Percentiles rank a stretch among this genome's conserved stretches.
These are phyloP conservation scores for Lactifluus pinguis DNA, from an alignment of 768 basidiomycete genomes.

Conservation along the genomic window DNA sequence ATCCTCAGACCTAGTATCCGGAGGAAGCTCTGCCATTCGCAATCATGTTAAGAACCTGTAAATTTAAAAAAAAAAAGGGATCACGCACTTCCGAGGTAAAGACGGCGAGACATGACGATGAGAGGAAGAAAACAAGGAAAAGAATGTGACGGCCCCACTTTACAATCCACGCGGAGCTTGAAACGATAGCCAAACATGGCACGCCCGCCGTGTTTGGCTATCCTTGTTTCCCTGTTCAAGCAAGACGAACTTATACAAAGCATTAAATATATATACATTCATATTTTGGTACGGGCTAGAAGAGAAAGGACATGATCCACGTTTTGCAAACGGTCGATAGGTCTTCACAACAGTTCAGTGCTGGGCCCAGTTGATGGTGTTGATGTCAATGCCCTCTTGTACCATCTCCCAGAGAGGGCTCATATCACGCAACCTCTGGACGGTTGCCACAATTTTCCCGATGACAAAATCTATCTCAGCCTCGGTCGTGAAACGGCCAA, in stretches of 20 bases:
- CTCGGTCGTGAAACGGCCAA: constrained; percentile 97
- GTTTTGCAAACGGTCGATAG: not conserved
- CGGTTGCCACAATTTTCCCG: constrained; percentile 78
- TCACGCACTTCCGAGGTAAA: constrained; percentile 74
- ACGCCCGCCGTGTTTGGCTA: not conserved
- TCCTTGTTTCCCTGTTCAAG: not conserved
- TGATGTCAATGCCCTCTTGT: constrained; percentile 96
- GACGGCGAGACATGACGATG: constrained; percentile 67
- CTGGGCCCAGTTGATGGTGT: constrained; percentile 89
- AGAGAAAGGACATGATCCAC: not conserved
- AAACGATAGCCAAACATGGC: constrained; percentile 13
- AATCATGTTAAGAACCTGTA: constrained; percentile 1
- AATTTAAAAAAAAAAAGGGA: constrained; percentile 8
- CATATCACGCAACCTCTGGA: constrained; percentile 86
- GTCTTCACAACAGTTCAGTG: constrained; percentile 27
- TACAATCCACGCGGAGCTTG: constrained; percentile 14
- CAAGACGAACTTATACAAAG: not conserved
- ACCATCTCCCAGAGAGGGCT: constrained; percentile 99
- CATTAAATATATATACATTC: not conserved
- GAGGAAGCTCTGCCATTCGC: constrained; percentile 54
- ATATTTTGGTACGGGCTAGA: not conserved
- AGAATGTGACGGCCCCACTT: not conserved
- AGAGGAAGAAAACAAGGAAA: constrained; percentile 4
- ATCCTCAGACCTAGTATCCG: constrained; percentile 76
- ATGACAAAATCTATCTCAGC: constrained; percentile 94